phyloP scores from a whole-genome alignment of 2,329 filamentous ascomycete genomes.

The Colletotrichum costaricense region DNA sequence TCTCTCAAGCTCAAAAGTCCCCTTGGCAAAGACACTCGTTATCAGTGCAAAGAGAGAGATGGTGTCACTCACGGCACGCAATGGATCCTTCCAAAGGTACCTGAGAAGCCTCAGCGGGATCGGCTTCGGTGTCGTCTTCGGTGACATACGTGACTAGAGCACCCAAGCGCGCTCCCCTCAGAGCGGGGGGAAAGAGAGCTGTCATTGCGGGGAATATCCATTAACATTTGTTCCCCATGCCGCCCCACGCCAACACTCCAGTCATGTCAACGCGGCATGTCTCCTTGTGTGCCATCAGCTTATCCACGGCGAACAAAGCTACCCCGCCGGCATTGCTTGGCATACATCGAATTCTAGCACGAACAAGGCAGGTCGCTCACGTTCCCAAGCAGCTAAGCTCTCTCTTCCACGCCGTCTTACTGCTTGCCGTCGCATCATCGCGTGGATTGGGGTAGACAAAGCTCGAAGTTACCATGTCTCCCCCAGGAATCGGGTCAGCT shows the following conservation, averaged over 20 bases:
- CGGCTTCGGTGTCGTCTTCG: not conserved
- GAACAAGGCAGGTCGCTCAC: constrained; percentile 24
- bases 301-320: not conserved
- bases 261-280: no score
- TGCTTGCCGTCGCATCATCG: not conserved
- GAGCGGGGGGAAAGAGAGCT: not conserved
- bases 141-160: not conserved
- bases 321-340: constrained; percentile 22
- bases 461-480: not conserved
- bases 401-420: constrained; percentile 1
- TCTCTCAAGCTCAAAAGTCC: not conserved
- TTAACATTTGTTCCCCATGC: not conserved
- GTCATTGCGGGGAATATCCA: not conserved
- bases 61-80: not conserved
- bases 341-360: constrained; percentile 19
- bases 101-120: not conserved
- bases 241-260: not conserved
- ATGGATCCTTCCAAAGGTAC: not conserved
- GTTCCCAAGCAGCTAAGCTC: constrained; percentile 1
- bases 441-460: not conserved
- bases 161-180: not conserved
- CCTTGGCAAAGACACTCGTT: not conserved
- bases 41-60: not conserved
- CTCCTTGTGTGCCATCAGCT: constrained; percentile 11
- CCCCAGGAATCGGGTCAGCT: not conserved